Percentiles rank a stretch among this genome's conserved stretches.
Conservation (phyloP, 2,329 filamentous ascomycete species). For the Alternaria sp. region DNA sequence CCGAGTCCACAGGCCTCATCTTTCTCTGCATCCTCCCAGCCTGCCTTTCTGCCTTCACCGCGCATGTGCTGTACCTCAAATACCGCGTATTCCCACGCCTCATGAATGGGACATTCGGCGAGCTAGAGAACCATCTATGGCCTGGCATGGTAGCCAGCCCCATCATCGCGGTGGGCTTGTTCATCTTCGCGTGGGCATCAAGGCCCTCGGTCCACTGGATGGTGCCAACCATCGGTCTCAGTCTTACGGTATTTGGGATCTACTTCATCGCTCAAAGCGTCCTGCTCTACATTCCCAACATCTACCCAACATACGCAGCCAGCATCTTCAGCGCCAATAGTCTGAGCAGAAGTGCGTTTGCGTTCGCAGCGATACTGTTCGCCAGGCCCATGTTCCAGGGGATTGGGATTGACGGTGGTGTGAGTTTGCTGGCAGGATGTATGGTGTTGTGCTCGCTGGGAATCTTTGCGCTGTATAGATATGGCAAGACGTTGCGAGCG, state of each 20-base stretch:
- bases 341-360: slow-evolving; percentile 64
- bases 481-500: slow-evolving; percentile 62
- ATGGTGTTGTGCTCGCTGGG: slow-evolving; percentile 57
- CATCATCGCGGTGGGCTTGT: slow-evolving; percentile 69
- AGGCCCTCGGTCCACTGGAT: slow-evolving; percentile 68
- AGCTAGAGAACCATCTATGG: slow-evolving; percentile 74
- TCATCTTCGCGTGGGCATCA: slow-evolving; percentile 70
- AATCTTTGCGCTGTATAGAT: slow-evolving; percentile 66
- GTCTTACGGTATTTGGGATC: slow-evolving; percentile 56
- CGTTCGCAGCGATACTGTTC: slow-evolving; percentile 67
- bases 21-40: slow-evolving; percentile 82
- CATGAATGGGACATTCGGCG: slow-evolving; percentile 73
- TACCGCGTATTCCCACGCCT: slow-evolving; percentile 70
- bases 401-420: slow-evolving; percentile 66
- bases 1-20: slow-evolving; percentile 78
- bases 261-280: slow-evolving; percentile 57
- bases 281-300: slow-evolving; percentile 70
- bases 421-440: slow-evolving; percentile 63
- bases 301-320: slow-evolving; percentile 60
- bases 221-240: slow-evolving; percentile 62
- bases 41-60: slow-evolving; percentile 70
- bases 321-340: slow-evolving; percentile 69
- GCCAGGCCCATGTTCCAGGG: slow-evolving; percentile 66
- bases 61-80: slow-evolving; percentile 76
- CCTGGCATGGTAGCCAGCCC: slow-evolving; percentile 66